Percentiles rank a stretch among this genome's conserved stretches.
phyloP scores from a whole-genome alignment of 176 grass and related monocot species.

The Chrysopogon serrulatus region DNA sequence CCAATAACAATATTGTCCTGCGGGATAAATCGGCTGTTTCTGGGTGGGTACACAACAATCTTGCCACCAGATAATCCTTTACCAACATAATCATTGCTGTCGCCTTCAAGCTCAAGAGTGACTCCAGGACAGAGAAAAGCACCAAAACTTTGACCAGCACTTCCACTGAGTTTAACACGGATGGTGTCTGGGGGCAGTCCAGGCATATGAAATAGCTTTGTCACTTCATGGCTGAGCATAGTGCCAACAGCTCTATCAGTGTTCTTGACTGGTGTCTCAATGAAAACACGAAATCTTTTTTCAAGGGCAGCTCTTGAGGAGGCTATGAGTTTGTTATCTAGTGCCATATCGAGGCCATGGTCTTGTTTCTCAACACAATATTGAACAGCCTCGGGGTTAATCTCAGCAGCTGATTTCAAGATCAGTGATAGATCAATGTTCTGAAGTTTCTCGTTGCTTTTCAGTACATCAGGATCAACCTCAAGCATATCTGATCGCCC shows the following conservation, averaged over 20 bases:
- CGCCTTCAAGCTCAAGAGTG: constrained; percentile 62
- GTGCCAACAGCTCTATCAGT: constrained; percentile 60
- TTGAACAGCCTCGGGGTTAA: constrained; percentile 31
- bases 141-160: constrained; percentile 60
- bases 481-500: constrained; percentile 66
- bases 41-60: constrained; percentile 61
- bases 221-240: constrained; percentile 66
- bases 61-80: constrained; percentile 68
- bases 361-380: constrained; percentile 66
- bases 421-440: constrained; percentile 60
- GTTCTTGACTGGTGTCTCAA: constrained; percentile 39
- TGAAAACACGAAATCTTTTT: constrained; percentile 38
- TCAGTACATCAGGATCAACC: constrained; percentile 37
- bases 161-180: constrained; percentile 54
- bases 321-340: constrained; percentile 55
- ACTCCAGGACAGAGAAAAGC: constrained; percentile 62
- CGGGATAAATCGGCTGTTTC: constrained; percentile 46
- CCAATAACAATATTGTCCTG: constrained; percentile 65
- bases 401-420: constrained; percentile 52
- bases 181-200: constrained; percentile 52
- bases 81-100: constrained; percentile 72
- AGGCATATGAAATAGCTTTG: constrained; percentile 41
- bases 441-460: constrained; percentile 40
- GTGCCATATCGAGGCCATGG: constrained; percentile 56
- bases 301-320: constrained; percentile 42